Conservation (phyloP, 176 grass and related monocot species). For the Aegilops longissima region DNA sequence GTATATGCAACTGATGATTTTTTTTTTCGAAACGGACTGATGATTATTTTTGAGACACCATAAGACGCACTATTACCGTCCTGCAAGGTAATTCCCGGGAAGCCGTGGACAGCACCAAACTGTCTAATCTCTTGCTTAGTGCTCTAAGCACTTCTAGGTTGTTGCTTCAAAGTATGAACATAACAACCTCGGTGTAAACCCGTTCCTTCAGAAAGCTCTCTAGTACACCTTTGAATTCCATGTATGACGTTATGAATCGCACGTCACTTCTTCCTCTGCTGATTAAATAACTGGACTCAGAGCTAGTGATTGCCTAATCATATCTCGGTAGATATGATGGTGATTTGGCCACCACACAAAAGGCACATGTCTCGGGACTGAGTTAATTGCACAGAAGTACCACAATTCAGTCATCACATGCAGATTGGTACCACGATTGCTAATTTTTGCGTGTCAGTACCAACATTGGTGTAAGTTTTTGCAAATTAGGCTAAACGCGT, state of each 20-base stretch:
- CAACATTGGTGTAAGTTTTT: too few species aligned
- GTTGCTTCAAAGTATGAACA: conserved; percentile 23
- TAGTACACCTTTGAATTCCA: neutral
- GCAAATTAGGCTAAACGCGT: too few species aligned
- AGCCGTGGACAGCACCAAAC: neutral
- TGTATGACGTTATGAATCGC: neutral
- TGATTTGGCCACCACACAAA: neutral
- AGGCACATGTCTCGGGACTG: too few species aligned
- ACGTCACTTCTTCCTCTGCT: neutral
- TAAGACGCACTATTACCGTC: neutral
- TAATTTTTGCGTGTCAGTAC: too few species aligned
- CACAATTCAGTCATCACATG: too few species aligned
- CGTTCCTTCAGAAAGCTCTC: neutral
- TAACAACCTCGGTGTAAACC: conserved; percentile 1
- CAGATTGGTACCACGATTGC: too few species aligned
- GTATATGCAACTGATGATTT: neutral
- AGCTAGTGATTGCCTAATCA: neutral
- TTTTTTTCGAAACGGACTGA: neutral
- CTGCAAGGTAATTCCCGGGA: neutral
- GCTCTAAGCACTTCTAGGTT: conserved; percentile 2
- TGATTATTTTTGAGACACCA: neutral
- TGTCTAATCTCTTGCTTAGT: neutral
- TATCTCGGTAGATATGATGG: neutral
- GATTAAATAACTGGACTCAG: neutral
- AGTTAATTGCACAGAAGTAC: too few species aligned